phyloP scores from a whole-genome alignment of 805 yeast genomes.

The Maudiozyma barnettii region DNA sequence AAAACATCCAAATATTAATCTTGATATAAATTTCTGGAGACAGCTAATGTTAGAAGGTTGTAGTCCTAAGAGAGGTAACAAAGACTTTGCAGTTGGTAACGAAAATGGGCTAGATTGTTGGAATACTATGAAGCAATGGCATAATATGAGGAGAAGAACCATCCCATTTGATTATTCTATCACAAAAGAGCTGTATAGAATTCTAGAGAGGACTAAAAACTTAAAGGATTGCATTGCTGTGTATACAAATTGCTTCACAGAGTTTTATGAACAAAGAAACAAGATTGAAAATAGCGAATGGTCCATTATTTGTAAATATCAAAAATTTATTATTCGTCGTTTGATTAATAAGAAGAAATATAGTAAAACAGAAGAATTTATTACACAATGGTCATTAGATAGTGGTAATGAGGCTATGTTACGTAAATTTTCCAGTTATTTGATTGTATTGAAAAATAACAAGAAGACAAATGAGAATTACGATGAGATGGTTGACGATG shows the following conservation, averaged over 20 bases:
- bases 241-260: conserved; percentile 2
- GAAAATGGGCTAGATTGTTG: conserved; percentile 8
- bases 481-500: conserved; percentile 22
- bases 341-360: conserved; percentile 11
- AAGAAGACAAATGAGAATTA: conserved; percentile 7
- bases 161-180: conserved; percentile 16
- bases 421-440: conserved; percentile 5
- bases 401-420: conserved; percentile 9
- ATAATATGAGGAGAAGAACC: conserved; percentile 2
- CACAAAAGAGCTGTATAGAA: conserved; percentile 9
- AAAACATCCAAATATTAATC: conserved; percentile 13
- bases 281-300: conserved; percentile 5
- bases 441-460: conserved; percentile 1
- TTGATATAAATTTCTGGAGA: conserved; percentile 22
- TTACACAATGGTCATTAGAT: conserved; percentile 16
- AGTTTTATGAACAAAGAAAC: not conserved
- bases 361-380: conserved; percentile 12
- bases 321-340: conserved; percentile 13
- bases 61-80: not conserved
- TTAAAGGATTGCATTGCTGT: conserved; percentile 13
- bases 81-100: not conserved
- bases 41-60: conserved; percentile 13
- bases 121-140: conserved; percentile 21
- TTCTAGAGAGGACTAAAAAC: conserved; percentile 12
- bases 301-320: conserved; percentile 12